Evolutionary conservation across 768 basidiomycete genomes (phyloP), one percentile per base, ranked within the genome.

Genomic region (Porphyrellus cyaneotinctus): DNA sequence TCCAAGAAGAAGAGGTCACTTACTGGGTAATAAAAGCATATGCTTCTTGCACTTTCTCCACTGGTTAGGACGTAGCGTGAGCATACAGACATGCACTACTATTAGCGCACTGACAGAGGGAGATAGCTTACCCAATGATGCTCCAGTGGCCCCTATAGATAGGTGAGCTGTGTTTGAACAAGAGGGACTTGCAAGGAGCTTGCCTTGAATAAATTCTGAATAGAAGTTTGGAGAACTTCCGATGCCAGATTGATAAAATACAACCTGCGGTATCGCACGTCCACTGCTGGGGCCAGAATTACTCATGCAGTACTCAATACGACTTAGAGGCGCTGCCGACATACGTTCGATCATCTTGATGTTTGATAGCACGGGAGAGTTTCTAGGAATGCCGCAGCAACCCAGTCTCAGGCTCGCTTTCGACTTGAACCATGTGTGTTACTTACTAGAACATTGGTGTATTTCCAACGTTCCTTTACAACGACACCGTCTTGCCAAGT

Each of bases 11-110:
- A 52, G 23, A 22, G 5, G 42, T 15, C 15, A 72, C 86, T 67
- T 60, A 88, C 86, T 89, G 85, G 20, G 87, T 80, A 59, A 89
- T 84, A 62, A 89, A 89, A n/a, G 79, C 84, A 69, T 88, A 87
- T 31, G 82, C 87, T 57, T 88, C 85, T 68, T 88, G 83, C 3
- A 89, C 84, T 61, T 89, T 88, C 52, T 84, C 83, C 36, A 71
- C 85, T 88, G 58, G 14, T 43, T 24, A 24, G 12, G 60, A 15
- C 39, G n/a, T 12, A 22, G n/a, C 31, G n/a, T 47, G 28, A 59
- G 57, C 22, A 37, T 37, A 20, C 18, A 52, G 5, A 28, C 26
- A 28, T 28, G 26, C 9, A 28, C 26, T 4, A 28, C 4, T 28
- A 28, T 5, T 28, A 28, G n/a, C n/a, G n/a, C n/a, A n/a, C n/a